Conservation (phyloP, 2,329 filamentous ascomycete species). For the Claviceps citrina region DNA sequence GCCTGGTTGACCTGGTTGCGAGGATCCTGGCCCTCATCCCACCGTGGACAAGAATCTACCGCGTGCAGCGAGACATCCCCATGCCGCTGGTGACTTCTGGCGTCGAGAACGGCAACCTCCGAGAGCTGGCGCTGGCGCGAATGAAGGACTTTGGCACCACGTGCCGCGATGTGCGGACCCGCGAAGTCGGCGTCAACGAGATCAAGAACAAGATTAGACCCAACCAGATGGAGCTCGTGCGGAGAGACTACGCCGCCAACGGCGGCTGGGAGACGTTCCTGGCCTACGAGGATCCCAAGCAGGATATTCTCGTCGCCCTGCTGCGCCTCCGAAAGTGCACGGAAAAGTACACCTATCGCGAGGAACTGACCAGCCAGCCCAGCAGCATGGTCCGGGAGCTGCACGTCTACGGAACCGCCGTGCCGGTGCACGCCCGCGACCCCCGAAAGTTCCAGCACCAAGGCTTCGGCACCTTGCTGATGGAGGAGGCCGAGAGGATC, state of each 20-base stretch:
- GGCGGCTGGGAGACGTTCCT: constrained; percentile 98
- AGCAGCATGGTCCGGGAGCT: constrained; percentile 87
- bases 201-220: constrained; percentile 97
- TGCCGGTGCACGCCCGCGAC: constrained; percentile 91
- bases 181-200: constrained; percentile 96
- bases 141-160: constrained; percentile 99
- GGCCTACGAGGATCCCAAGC: constrained; percentile 94
- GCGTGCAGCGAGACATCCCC: constrained; percentile 96
- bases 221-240: constrained; percentile 87
- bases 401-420: constrained; percentile 91
- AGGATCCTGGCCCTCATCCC: constrained; percentile 90
- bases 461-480: constrained; percentile 85
- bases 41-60: constrained; percentile 96
- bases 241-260: constrained; percentile 87
- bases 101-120: constrained; percentile 91
- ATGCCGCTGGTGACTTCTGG: constrained; percentile 98
- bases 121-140: constrained; percentile 81
- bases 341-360: constrained; percentile 77
- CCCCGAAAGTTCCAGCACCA: constrained; percentile 97
- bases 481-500: constrained; percentile 96
- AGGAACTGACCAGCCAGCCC: constrained; percentile 71
- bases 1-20: constrained; percentile 85
- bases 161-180: constrained; percentile 87
- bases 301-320: constrained; percentile 89
- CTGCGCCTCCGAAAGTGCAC: constrained; percentile 83